Evolutionary conservation across 1,139 yeast species (phyloP).

Genomic region (Yamadazyma aaseri): DNA sequence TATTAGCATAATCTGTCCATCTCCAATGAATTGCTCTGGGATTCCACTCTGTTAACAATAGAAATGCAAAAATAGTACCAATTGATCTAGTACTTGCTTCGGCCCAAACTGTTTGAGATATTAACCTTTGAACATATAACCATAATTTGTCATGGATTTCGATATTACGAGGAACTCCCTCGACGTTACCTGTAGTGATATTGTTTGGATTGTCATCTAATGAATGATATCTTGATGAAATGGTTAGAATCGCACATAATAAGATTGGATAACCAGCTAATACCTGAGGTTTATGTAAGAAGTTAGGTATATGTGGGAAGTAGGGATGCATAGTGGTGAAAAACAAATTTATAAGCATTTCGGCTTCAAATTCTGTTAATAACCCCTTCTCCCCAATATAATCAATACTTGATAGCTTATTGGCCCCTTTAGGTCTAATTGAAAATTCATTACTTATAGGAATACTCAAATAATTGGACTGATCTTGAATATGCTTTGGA

Average conservation of each 20-base stretch:
- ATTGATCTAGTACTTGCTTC: conserved; percentile 86
- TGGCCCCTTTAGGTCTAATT: conserved; percentile 56
- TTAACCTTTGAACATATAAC: conserved; percentile 78
- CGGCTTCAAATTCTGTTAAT: conserved; percentile 67
- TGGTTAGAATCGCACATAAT: conserved; percentile 75
- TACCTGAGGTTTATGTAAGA: conserved; percentile 62
- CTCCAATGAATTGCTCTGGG: conserved; percentile 92
- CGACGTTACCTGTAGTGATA: conserved; percentile 24
- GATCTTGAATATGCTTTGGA: conserved; percentile 18
- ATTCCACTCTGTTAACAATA: conserved; percentile 92
- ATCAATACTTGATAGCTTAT: conserved; percentile 56
- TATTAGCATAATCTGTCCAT: conserved; percentile 83
- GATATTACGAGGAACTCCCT: conserved; percentile 45
- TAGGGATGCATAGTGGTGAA: conserved; percentile 84
- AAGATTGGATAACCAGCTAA: conserved; percentile 79
- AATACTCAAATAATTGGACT: conserved; percentile 16
- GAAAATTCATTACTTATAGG: conserved; percentile 20
- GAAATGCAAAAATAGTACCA: conserved; percentile 82
- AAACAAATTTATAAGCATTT: conserved; percentile 58
- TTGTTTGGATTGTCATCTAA: conserved; percentile 37
- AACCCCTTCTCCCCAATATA: conserved; percentile 60
- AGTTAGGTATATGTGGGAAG: conserved; percentile 81
- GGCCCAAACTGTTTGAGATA: conserved; percentile 92
- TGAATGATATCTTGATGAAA: conserved; percentile 72
- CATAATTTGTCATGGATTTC: conserved; percentile 77